A percentile compares a stretch with the other conserved stretches of the same genome.
These are phyloP conservation scores for Seiridium cupressi DNA, from an alignment of 2,329 filamentous ascomycete genomes.

Conservation along the genomic window DNA sequence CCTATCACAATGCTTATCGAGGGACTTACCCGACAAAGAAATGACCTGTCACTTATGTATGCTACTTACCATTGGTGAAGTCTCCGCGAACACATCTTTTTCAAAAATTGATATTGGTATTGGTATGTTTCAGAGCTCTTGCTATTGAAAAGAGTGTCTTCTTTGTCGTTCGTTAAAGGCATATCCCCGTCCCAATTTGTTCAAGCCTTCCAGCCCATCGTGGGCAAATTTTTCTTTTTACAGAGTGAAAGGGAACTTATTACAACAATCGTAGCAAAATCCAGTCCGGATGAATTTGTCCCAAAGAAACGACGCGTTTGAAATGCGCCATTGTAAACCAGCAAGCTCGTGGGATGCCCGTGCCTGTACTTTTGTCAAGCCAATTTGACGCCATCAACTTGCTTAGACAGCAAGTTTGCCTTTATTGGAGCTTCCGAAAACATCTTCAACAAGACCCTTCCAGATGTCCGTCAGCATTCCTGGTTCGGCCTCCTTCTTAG, in stretches of 20 bases:
- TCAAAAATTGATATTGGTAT: no score
- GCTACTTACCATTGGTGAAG: no score
- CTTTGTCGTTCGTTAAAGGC: background rate
- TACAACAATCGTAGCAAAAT: background rate
- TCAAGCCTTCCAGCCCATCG: background rate
- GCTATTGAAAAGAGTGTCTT: background rate
- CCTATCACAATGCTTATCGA: no score
- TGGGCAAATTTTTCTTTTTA: background rate
- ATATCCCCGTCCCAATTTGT: background rate
- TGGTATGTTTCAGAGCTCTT: background rate
- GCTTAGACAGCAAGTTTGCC: slow-evolving; percentile 23
- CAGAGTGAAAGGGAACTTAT: background rate
- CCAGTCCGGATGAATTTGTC: background rate
- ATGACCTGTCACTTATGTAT: no score
- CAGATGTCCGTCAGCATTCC: slow-evolving; percentile 55
- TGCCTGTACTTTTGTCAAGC: background rate
- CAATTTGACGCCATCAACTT: background rate
- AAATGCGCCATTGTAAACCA: background rate
- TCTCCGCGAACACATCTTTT: no score
- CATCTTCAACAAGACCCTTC: slow-evolving; percentile 55
- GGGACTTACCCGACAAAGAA: no score
- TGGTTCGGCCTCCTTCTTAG: slow-evolving; percentile 22
- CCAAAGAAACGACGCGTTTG: background rate
- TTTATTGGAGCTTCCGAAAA: slow-evolving; percentile 27
- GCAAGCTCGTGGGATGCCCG: background rate